Evolutionary conservation across 1,284 basidiomycete genomes (phyloP).

Genomic region (Ustilago hordei): DNA sequence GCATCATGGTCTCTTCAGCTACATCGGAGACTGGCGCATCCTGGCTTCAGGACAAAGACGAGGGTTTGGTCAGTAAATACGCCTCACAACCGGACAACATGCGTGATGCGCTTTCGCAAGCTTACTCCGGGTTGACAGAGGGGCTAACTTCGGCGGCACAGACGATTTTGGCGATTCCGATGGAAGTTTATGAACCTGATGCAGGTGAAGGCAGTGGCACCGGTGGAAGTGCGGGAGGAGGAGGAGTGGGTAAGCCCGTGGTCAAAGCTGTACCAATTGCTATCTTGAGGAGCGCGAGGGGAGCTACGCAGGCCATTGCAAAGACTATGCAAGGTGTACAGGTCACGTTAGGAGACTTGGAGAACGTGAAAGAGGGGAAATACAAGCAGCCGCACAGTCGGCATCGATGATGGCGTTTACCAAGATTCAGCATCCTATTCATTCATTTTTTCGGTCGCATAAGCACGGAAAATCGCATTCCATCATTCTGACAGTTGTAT

Average conservation of each 20-base stretch:
- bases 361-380: constrained; percentile 52
- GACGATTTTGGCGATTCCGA: constrained; percentile 96
- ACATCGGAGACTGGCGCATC: constrained; percentile 1
- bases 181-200: constrained; percentile 94
- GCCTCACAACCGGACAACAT: constrained; percentile 88
- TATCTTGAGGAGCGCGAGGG: constrained; percentile 94
- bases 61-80: constrained; percentile 79
- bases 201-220: not conserved
- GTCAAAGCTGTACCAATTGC: constrained; percentile 96
- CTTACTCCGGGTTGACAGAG: constrained; percentile 81
- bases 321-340: constrained; percentile 93
- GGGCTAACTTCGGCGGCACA: constrained; percentile 88
- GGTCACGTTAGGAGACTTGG: constrained; percentile 73
- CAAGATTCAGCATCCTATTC: not conserved
- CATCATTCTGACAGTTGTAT: not conserved
- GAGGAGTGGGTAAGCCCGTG: constrained; percentile 74
- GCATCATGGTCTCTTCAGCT: constrained; percentile 26
- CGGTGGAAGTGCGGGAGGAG: constrained; percentile 58
- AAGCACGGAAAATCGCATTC: not conserved
- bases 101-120: constrained; percentile 87
- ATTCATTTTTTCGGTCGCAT: not conserved
- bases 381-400: constrained; percentile 43
- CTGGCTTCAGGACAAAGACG: constrained; percentile 8
- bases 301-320: constrained; percentile 92
- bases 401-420: not conserved